Evolutionary conservation across 2,329 filamentous ascomycete genomes (phyloP), one percentile per base, ranked within the genome.

Genomic region (Geoglossum cookeanum): DNA sequence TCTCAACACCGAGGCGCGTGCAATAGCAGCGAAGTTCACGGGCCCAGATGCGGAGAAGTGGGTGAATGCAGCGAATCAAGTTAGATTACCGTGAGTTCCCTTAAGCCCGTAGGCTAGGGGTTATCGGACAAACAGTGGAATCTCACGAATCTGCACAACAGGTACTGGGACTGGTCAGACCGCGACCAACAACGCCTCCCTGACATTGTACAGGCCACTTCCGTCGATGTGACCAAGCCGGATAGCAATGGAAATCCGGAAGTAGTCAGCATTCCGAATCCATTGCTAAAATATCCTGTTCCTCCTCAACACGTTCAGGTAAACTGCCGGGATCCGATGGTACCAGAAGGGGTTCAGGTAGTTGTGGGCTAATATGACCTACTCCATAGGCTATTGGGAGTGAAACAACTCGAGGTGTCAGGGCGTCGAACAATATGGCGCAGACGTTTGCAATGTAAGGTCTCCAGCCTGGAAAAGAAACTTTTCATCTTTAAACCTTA

Each of bases 181-280:
- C 15, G 13, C 29, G 27, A 37, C 4, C 29, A 17, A 22, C 48
- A 55, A 17, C 15, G 42, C 55, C 62, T 63, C 57, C 62, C 62
- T 8, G 53, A 44, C 37, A 52, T 59, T 42, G 27, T 60, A 42
- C 59, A 60, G 17, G 32, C 58, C 44, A 55, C 60, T 3, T 58
- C 45, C 49, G 60, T 63, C 54, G 56, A 29, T 6, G 56, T 63
- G 48, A 62, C 59, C 35, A 58, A 57, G n/a, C 61, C 62, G 17
- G 62, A 61, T 22, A 11, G 48, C 3, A 9, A 45, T 9, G 55
- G 55, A 11, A 4, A 11, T 8, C 30, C 42, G n/a, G 9, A 3
- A n/a, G 4, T 9, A 27, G 32, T 15, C 47, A 58, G 42, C 32
- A 58, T 61, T 30, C 39, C 15, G 1, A 63, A 63, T 57, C 62